phyloP scores from a whole-genome alignment of 495 filamentous ascomycete genomes.

The Parachaetomium inaequale region DNA sequence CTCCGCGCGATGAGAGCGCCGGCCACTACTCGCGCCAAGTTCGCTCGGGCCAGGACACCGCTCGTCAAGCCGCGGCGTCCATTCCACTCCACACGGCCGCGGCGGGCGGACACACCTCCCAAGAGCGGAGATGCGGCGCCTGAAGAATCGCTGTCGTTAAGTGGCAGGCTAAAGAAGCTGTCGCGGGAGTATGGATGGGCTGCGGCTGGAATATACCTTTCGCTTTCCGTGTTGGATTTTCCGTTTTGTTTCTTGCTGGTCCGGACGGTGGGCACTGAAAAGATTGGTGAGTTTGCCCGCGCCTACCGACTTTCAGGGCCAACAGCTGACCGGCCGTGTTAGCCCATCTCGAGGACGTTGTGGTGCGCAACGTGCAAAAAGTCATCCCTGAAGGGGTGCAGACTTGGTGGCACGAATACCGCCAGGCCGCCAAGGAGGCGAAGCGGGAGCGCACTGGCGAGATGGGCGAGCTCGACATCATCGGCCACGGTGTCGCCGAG shows the following conservation, averaged over 20 bases:
- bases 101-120: conserved; percentile 10
- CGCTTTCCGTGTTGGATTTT: conserved; percentile 81
- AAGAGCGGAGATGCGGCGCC: conserved; percentile 8
- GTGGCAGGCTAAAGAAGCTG: conserved; percentile 71
- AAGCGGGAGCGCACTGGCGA: conserved; percentile 31
- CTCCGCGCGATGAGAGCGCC: conserved; percentile 15
- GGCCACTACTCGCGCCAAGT: not conserved
- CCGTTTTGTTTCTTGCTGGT: conserved; percentile 93
- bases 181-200: conserved; percentile 93
- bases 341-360: conserved; percentile 50
- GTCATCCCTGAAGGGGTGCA: conserved; percentile 51
- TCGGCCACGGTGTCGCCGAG: conserved; percentile 52
- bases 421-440: conserved; percentile 34
- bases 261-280: conserved; percentile 73
- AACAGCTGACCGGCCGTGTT: not conserved
- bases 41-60: conserved; percentile 11
- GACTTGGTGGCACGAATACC: conserved; percentile 41
- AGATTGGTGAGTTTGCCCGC: conserved; percentile 57
- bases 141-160: conserved; percentile 53
- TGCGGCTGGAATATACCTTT: conserved; percentile 85
- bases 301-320: not conserved
- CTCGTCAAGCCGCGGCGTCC: conserved; percentile 20
- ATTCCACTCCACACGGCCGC: conserved; percentile 28
- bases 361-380: conserved; percentile 46
- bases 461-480: conserved; percentile 33